These are phyloP conservation scores for Madurella fahalii DNA, from an alignment of 2,329 filamentous ascomycete species.

Conservation along the genomic window DNA sequence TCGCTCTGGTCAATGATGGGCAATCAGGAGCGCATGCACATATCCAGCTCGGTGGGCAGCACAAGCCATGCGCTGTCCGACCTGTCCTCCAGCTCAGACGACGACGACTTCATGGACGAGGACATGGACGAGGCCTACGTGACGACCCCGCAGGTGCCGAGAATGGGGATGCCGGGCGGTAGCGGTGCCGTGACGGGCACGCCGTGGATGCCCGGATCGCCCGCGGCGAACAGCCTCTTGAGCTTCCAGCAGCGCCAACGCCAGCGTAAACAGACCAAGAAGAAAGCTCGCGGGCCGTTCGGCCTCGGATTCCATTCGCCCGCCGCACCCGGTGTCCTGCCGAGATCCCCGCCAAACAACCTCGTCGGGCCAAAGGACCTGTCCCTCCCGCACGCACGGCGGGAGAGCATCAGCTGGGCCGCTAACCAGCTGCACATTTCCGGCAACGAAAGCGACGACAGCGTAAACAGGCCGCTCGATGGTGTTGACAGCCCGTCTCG, in stretches of 20 bases:
- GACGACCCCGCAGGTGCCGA: constrained; percentile 74
- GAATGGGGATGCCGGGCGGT: constrained; percentile 47
- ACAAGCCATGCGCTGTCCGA: constrained; percentile 70
- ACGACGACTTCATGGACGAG: constrained; percentile 67
- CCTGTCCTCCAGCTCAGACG: constrained; percentile 68
- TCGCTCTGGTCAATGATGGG: constrained; percentile 69
- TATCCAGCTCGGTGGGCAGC: constrained; percentile 80
- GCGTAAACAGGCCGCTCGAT: constrained; percentile 44
- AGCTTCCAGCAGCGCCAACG: constrained; percentile 78
- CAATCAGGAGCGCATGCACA: constrained; percentile 63
- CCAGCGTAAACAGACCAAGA: constrained; percentile 63
- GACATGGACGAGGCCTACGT: constrained; percentile 77
- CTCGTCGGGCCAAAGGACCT: constrained; percentile 32
- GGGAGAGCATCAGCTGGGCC: constrained; percentile 87
- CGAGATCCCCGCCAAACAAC: constrained; percentile 67
- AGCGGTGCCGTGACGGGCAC: constrained; percentile 49
- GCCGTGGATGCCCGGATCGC: constrained; percentile 64
- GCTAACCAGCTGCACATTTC: constrained; percentile 83
- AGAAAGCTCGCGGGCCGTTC: constrained; percentile 43
- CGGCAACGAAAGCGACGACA: constrained; percentile 76
- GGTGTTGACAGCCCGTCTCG: constrained; percentile 41
- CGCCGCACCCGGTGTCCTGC: constrained; percentile 38
- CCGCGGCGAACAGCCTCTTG: constrained; percentile 70
- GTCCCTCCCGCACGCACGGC: constrained; percentile 50
- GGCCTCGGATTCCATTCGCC: constrained; percentile 48